These are phyloP conservation scores for Aspergillus piperis DNA, from an alignment of 2,329 filamentous ascomycete genomes.

Conservation along the genomic window DNA sequence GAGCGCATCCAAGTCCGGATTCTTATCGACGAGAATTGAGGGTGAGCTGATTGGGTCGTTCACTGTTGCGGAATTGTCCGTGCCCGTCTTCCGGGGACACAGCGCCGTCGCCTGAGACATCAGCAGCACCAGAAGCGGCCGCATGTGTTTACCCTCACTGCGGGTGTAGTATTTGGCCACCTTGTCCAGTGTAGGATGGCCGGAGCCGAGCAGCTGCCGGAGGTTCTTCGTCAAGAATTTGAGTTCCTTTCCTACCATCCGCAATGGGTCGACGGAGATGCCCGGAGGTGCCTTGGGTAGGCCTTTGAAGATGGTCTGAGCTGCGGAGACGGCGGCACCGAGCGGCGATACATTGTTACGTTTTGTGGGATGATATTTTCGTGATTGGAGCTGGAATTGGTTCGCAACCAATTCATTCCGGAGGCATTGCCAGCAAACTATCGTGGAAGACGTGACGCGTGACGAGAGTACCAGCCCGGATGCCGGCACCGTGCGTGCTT, in stretches of 20 bases:
- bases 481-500: constrained; percentile 41
- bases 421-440: constrained; percentile 46
- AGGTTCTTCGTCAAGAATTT: constrained; percentile 94
- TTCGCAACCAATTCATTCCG: constrained; percentile 35
- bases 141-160: constrained; percentile 93
- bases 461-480: constrained; percentile 38
- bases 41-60: constrained; percentile 63
- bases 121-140: constrained; percentile 89
- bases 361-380: constrained; percentile 44
- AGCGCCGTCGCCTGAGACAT: constrained; percentile 94
- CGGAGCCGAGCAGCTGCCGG: constrained; percentile 85
- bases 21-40: constrained; percentile 73
- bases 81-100: constrained; percentile 62
- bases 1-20: constrained; percentile 66
- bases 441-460: constrained; percentile 31
- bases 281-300: constrained; percentile 47
- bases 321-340: constrained; percentile 53
- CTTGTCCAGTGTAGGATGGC: constrained; percentile 89
- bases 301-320: constrained; percentile 52
- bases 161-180: constrained; percentile 98
- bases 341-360: constrained; percentile 45
- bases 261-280: constrained; percentile 81
- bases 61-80: constrained; percentile 49
- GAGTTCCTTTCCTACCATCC: constrained; percentile 93
- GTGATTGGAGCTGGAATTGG: constrained; percentile 29